Evolutionary conservation across 164 flowering plant species (phyloP).

Genomic region (Tinospora cordifolia): DNA sequence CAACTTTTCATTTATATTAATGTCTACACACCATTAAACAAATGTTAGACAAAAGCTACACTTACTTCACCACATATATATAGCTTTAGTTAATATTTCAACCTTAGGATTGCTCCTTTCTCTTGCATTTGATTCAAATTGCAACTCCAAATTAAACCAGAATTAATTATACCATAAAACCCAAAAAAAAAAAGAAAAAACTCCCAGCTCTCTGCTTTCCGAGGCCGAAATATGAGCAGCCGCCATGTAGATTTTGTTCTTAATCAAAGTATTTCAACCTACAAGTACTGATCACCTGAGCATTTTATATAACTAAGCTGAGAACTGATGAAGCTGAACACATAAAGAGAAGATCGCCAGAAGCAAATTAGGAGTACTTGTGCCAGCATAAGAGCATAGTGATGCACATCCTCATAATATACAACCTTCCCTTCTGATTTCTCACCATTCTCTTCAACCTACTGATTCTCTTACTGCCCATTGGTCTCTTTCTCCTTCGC

Average conservation of each 20-base stretch:
- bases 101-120: neutral
- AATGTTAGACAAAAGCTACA: too few species aligned
- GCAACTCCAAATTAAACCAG: neutral
- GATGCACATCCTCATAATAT: slow-evolving; percentile 52
- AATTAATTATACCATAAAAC: neutral
- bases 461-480: slow-evolving; percentile 26
- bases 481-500: neutral
- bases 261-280: too few species aligned
- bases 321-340: neutral
- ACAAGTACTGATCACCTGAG: neutral
- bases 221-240: too few species aligned
- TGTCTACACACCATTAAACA: too few species aligned
- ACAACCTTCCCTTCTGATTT: slow-evolving; percentile 50
- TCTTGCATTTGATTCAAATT: neutral
- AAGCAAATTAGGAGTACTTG: slow-evolving; percentile 27
- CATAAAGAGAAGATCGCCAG: neutral
- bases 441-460: slow-evolving; percentile 46
- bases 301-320: neutral
- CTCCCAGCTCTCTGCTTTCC: neutral
- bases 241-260: too few species aligned
- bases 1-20: too few species aligned
- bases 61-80: too few species aligned
- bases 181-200: too few species aligned
- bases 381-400: slow-evolving; percentile 60
- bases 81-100: too few species aligned